phyloP scores from a whole-genome alignment of 2,329 filamentous ascomycete genomes.

The Didymosphaeria variabile region DNA sequence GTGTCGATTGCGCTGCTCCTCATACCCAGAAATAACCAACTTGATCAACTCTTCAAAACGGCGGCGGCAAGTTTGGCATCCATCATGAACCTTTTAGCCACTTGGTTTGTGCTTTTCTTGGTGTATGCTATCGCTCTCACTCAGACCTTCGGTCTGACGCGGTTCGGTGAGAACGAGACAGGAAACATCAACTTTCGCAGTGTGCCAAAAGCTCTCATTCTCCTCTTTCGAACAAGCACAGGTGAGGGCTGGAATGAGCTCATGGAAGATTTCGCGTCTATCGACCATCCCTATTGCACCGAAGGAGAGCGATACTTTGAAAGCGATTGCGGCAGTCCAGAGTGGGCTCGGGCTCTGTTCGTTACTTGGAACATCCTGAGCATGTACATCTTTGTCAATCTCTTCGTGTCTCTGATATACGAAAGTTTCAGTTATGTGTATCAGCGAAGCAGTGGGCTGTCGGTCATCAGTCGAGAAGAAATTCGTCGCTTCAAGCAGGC shows the following conservation, averaged over 20 bases:
- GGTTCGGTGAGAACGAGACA: slow-evolving; percentile 77
- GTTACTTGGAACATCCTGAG: slow-evolving; percentile 98
- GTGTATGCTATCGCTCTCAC: slow-evolving; percentile 97
- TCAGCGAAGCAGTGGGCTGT: slow-evolving; percentile 92
- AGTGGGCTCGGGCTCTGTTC: slow-evolving; percentile 89
- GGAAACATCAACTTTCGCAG: slow-evolving; percentile 91
- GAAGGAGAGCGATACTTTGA: slow-evolving; percentile 75
- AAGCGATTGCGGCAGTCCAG: slow-evolving; percentile 90
- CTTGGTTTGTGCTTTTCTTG: slow-evolving; percentile 96
- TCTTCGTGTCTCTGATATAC: slow-evolving; percentile 98
- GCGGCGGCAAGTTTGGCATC: slow-evolving; percentile 90
- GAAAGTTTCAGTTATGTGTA: slow-evolving; percentile 99
- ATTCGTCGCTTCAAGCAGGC: slow-evolving; percentile 97
- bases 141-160: slow-evolving; percentile 92
- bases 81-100: slow-evolving; percentile 91
- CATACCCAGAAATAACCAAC: slow-evolving; percentile 94
- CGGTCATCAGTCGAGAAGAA: slow-evolving; percentile 89
- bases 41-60: slow-evolving; percentile 98
- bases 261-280: slow-evolving; percentile 93
- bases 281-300: slow-evolving; percentile 83
- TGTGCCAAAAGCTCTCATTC: slow-evolving; percentile 90
- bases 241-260: slow-evolving; percentile 96
- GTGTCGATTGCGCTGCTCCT: slow-evolving; percentile 89
- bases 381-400: slow-evolving; percentile 99
- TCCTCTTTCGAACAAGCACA: slow-evolving; percentile 91